These are phyloP conservation scores for Dissophora globulifera DNA, from an alignment of 192 early-diverging fungal genomes.

Conservation along the genomic window DNA sequence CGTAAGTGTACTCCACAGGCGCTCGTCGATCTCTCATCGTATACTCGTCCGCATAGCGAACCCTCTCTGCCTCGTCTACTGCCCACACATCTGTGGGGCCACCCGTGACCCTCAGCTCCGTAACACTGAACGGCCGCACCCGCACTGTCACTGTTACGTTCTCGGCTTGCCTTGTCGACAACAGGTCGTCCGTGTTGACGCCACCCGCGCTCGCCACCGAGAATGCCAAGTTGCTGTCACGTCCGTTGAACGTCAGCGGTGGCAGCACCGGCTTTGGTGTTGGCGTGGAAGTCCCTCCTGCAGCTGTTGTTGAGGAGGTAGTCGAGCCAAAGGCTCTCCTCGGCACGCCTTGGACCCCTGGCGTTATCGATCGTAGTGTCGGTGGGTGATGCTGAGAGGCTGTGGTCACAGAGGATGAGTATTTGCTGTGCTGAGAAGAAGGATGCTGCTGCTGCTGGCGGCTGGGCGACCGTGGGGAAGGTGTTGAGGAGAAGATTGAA, in stretches of 20 bases:
- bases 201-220: constrained; percentile 16
- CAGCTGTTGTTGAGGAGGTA: too few relatives aligned
- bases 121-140: constrained; percentile 70
- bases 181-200: background rate
- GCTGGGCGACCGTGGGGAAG: constrained; percentile 19
- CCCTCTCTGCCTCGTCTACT: constrained; percentile 20
- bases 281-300: background rate
- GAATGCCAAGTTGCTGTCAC: constrained; percentile 1
- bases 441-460: constrained; percentile 24
- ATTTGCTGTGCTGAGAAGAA: constrained; percentile 1
- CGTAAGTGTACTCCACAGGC: constrained; percentile 54
- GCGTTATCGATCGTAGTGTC: background rate
- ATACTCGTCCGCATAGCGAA: constrained; percentile 33
- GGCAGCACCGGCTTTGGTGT: constrained; percentile 42
- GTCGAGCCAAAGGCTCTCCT: background rate
- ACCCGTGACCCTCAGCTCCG: constrained; percentile 57
- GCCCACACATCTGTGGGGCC: constrained; percentile 55
- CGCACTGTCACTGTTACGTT: constrained; percentile 80
- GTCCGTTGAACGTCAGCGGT: constrained; percentile 24
- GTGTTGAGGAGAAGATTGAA: constrained; percentile 17
- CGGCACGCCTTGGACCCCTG: too few relatives aligned
- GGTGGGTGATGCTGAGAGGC: constrained; percentile 1
- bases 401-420: background rate
- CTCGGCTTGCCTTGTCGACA: constrained; percentile 29
- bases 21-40: constrained; percentile 28